Conservation (phyloP, 345 rosid genomes). For the Atalantia buxifolia region DNA sequence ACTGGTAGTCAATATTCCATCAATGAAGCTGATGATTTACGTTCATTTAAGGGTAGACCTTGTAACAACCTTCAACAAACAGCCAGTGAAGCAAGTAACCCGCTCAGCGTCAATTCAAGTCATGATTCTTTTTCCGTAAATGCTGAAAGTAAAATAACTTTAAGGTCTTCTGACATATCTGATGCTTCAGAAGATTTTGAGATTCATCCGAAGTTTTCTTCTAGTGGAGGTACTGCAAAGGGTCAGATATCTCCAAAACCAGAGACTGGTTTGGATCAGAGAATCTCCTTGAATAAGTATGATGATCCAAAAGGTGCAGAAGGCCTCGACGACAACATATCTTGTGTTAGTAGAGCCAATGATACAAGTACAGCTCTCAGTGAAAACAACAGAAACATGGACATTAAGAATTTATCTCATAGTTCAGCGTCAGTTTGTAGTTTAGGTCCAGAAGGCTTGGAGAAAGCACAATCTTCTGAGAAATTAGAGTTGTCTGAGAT, state of each 20-base stretch:
- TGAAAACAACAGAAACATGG: slow-evolving; percentile 29
- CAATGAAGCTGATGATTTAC: slow-evolving; percentile 40
- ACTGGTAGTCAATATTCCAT: slow-evolving; percentile 58
- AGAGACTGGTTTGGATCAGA: slow-evolving; percentile 31
- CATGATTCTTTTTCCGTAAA: slow-evolving; percentile 57
- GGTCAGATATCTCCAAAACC: slow-evolving; percentile 32
- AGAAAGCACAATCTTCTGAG: slow-evolving; percentile 33
- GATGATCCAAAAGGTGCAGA: slow-evolving; percentile 42
- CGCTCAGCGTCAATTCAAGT: slow-evolving; percentile 40
- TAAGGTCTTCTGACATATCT: slow-evolving; percentile 37
- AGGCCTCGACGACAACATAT: slow-evolving; percentile 54
- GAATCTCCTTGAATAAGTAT: slow-evolving; percentile 21
- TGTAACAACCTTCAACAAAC: slow-evolving; percentile 35
- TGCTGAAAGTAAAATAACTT: slow-evolving; percentile 56
- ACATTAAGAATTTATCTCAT: slow-evolving; percentile 35
- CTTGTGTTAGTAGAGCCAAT: slow-evolving; percentile 41
- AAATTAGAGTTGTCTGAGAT: slow-evolving; percentile 30
- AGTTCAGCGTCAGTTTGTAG: slow-evolving; percentile 44
- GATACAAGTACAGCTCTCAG: slow-evolving; percentile 25
- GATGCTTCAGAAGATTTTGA: slow-evolving; percentile 39
- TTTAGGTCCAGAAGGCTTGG: slow-evolving; percentile 35
- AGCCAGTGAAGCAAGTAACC: slow-evolving; percentile 63
- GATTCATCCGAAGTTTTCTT: slow-evolving; percentile 27
- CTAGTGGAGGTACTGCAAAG: slow-evolving; percentile 29
- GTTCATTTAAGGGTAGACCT: slow-evolving; percentile 25